A percentile compares a stretch with the other conserved stretches of the same genome.
Conservation (phyloP, 139 green algal genomes). For the Chlorella sp. region DNA sequence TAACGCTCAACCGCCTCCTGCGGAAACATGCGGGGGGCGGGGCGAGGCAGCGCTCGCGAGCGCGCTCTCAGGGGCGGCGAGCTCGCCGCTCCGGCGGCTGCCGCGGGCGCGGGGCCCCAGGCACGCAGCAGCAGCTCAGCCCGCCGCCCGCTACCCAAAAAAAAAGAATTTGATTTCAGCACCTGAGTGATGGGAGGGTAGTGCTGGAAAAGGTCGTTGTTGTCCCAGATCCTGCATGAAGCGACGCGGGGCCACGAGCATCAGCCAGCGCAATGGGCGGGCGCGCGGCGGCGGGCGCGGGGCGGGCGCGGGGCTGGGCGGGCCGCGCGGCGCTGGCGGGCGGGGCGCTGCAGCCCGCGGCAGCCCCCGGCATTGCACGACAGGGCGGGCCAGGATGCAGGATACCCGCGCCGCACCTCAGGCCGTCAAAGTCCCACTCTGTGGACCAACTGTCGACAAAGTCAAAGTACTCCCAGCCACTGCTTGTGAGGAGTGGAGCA, state of each 20-base stretch:
- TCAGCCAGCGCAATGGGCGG: too few relatives aligned
- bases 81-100: not conserved
- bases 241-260: too few relatives aligned
- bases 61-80: not conserved
- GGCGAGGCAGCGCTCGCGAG: not conserved
- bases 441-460: conserved; percentile 44
- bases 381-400: too few relatives aligned
- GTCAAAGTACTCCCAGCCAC: conserved; percentile 47
- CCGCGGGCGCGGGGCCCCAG: not conserved
- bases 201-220: not conserved
- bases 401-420: too few relatives aligned
- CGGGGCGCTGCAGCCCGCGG: too few relatives aligned
- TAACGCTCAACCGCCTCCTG: not conserved
- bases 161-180: too few relatives aligned
- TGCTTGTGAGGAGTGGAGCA: not conserved
- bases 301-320: too few relatives aligned
- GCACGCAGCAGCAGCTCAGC: not conserved
- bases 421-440: conserved; percentile 31
- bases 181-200: too few relatives aligned
- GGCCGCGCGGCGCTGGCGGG: too few relatives aligned
- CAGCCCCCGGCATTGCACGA: too few relatives aligned
- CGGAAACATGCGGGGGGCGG: not conserved
- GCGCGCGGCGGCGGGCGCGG: too few relatives aligned
- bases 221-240: conserved; percentile 16
- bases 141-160: not conserved